Evolutionary conservation across 176 grass and related monocot species (phyloP), one percentile per base, ranked within the genome.

Genomic region (Guadua angustifolia): DNA sequence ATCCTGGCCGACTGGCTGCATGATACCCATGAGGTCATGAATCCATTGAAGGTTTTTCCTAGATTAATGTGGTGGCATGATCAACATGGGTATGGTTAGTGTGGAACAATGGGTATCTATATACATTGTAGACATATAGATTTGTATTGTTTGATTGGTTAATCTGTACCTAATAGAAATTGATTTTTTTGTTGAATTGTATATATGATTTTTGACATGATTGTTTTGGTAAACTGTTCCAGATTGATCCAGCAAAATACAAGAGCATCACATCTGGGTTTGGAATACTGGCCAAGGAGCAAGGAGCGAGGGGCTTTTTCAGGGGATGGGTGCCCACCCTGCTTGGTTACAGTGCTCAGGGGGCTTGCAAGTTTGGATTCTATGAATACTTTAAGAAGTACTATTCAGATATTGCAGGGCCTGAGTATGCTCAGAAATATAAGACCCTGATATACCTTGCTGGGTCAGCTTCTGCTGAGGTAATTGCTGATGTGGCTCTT

Each of bases 381-480:
- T 94, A 91, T 70, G 88, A 91, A 25, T 91, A 89, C 79, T 91
- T 94, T 38, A 94, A 94, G 83, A 94, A 94, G 69, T 91, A 91
- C 51, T 89, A 94, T 60, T 91, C 92, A 25, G 92, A 94, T 52
- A 88, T 93, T 47, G 88, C 88, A n/a, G 46, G 96, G 36, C 93
- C 96, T 73, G 96, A 99, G 65, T 87, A 89, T 82, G 93, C 96
- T 50, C 35, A 58, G 2, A 99, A 99, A 83, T 99, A 99, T 86
- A 95, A 99, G 93, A 99, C 96, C 32, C 77, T 99, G 3, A 95
- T 99, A 74, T 99, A 99, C 81, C 96, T 99, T 5, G 96, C 96
- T 9, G 96, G 93, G 5, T 99, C 96, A 69, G 96, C 96, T 74
- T 95, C 96, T 86, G 93, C 93, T 89, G 96, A 99, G 82, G 88